These are phyloP conservation scores for Lichtheimia corymbifera DNA, from an alignment of 371 early-diverging fungal genomes.

Conservation along the genomic window DNA sequence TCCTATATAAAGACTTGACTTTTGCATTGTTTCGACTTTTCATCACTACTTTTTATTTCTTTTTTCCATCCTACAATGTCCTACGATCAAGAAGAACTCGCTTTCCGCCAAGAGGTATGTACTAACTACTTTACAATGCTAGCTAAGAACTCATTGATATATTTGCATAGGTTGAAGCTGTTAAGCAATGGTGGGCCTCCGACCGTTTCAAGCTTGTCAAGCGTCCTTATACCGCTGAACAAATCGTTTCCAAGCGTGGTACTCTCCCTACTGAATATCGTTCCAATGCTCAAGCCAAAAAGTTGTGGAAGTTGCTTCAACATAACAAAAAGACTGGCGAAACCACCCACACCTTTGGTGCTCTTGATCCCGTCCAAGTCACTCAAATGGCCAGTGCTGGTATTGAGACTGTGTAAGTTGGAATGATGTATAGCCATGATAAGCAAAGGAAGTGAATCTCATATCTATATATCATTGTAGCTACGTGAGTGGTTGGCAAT, in stretches of 20 bases:
- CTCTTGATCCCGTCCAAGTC: conserved; percentile 93
- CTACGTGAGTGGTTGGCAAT: conserved; percentile 95
- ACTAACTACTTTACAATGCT: neutral
- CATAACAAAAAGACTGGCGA: conserved; percentile 76
- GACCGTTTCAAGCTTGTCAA: conserved; percentile 82
- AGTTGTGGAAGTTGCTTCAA: conserved; percentile 87
- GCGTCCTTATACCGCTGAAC: conserved; percentile 92
- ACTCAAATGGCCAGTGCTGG: conserved; percentile 95
- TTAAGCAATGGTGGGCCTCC: conserved; percentile 90
- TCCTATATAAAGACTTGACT: conserved; percentile 11
- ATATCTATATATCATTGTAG: neutral
- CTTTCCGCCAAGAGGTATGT: conserved; percentile 17
- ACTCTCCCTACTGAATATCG: conserved; percentile 73
- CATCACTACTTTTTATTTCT: neutral
- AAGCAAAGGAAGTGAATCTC: too few species aligned
- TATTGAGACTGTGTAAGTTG: conserved; percentile 94
- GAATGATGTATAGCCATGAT: too few species aligned
- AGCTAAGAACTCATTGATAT: too few species aligned
- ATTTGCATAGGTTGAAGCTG: conserved; percentile 62
- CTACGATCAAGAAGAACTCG: conserved; percentile 15
- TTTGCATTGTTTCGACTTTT: neutral
- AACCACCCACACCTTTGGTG: conserved; percentile 93
- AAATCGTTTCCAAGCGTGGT: conserved; percentile 92
- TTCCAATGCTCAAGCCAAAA: conserved; percentile 90
- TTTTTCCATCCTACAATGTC: neutral